Conservation (phyloP, 768 basidiomycete species). For the Fistulinella prunicolor region DNA sequence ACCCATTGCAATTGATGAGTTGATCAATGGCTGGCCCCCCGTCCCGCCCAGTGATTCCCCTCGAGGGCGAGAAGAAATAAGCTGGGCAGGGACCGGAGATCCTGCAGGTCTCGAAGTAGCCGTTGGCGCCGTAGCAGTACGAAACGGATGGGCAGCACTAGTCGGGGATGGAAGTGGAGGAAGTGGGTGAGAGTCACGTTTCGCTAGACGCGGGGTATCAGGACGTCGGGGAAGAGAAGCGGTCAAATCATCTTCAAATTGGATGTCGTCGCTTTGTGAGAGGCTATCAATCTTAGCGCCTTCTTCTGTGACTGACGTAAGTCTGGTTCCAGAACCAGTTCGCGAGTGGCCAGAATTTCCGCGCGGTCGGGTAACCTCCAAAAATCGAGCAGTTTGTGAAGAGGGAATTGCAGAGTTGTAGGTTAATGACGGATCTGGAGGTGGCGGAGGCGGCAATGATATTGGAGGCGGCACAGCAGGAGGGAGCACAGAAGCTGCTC, state of each 20-base stretch:
- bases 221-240: slow-evolving; percentile 32
- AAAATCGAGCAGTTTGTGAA: slow-evolving; percentile 30
- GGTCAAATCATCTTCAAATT: slow-evolving; percentile 32
- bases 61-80: slow-evolving; percentile 49
- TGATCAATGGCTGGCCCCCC: slow-evolving; percentile 47
- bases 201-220: slow-evolving; percentile 42
- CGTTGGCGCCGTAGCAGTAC: slow-evolving; percentile 22
- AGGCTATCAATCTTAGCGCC: slow-evolving; percentile 37
- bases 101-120: slow-evolving; percentile 40
- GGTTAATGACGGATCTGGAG: slow-evolving; percentile 36
- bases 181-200: slow-evolving; percentile 60
- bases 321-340: slow-evolving; percentile 52
- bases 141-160: slow-evolving; percentile 27
- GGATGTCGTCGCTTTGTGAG: slow-evolving; percentile 22
- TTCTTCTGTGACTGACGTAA: slow-evolving; percentile 66
- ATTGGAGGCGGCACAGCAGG: slow-evolving; percentile 65
- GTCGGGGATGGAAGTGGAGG: slow-evolving; percentile 61
- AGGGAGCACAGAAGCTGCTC: slow-evolving; percentile 59
- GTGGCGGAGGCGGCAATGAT: slow-evolving; percentile 56
- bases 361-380: slow-evolving; percentile 42
- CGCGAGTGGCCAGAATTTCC: slow-evolving; percentile 55
- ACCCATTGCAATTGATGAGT: slow-evolving; percentile 55
- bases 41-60: slow-evolving; percentile 46
- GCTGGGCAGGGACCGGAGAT: slow-evolving; percentile 43
- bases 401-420: slow-evolving; percentile 30